Percentiles rank a stretch among this genome's conserved stretches.
phyloP scores from a whole-genome alignment of 257 asterid genomes.

The Solanum boliviense region DNA sequence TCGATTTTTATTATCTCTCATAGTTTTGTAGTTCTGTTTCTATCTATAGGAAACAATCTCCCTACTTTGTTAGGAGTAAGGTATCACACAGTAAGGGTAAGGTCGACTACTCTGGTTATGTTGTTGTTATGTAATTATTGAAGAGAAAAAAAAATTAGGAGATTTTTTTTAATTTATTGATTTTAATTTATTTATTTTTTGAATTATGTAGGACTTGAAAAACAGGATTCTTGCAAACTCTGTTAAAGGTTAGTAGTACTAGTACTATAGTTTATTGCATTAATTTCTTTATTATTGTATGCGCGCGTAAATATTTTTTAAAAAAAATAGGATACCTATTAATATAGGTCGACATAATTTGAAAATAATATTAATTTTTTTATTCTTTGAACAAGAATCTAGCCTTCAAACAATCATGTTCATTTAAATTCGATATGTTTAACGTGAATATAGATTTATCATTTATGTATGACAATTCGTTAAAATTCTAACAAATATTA shows the following conservation, averaged over 20 bases:
- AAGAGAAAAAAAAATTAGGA: neutral
- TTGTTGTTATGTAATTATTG: neutral
- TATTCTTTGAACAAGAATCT: neutral
- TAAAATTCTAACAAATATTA: neutral
- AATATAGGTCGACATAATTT: neutral
- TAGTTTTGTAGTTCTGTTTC: neutral
- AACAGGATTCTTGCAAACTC: conserved; percentile 58
- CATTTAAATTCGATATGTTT: neutral
- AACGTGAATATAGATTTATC: neutral
- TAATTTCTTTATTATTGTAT: neutral
- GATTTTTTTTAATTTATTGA: neutral
- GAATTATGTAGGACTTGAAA: conserved; percentile 38
- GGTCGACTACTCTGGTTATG: neutral
- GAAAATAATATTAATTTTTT: neutral
- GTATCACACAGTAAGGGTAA: too few species aligned
- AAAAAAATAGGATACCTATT: too few species aligned
- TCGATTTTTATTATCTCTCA: neutral
- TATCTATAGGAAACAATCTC: too few species aligned
- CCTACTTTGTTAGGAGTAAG: too few species aligned
- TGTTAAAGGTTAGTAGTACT: conserved; percentile 34
- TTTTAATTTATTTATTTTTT: neutral
- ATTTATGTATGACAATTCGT: neutral
- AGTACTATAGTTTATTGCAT: neutral
- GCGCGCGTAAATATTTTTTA: rapidly evolving
- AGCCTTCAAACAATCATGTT: rapidly evolving